Conservation (phyloP, 208 protist species). For the Wallacemonas sp. region DNA sequence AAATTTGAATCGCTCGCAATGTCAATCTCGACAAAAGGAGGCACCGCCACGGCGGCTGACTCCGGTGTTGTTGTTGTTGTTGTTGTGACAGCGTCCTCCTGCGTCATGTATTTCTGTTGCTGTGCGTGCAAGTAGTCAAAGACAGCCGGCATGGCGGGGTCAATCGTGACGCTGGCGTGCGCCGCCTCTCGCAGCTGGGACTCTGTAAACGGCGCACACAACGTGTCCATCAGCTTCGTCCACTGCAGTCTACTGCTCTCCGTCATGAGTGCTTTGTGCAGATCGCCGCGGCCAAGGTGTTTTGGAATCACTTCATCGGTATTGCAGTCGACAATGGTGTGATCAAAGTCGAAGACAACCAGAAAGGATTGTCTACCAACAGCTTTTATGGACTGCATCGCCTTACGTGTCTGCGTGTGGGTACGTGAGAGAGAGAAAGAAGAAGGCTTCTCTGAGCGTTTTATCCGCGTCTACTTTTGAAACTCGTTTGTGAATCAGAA, state of each 20-base stretch:
- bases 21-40: slow-evolving; percentile 62
- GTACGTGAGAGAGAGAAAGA: too few relatives aligned
- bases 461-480: too few relatives aligned
- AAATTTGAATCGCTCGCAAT: slow-evolving; percentile 84
- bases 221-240: slow-evolving; percentile 75
- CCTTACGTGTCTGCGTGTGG: not conserved
- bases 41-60: slow-evolving; percentile 5
- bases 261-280: slow-evolving; percentile 32
- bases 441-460: too few relatives aligned
- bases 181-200: slow-evolving; percentile 52
- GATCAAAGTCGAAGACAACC: slow-evolving; percentile 90
- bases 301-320: slow-evolving; percentile 77
- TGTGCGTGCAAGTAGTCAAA: slow-evolving; percentile 62
- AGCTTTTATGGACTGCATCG: slow-evolving; percentile 21
- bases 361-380: slow-evolving; percentile 83
- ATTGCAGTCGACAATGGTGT: slow-evolving; percentile 88
- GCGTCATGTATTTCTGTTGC: slow-evolving; percentile 23
- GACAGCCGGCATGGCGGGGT: slow-evolving; percentile 61
- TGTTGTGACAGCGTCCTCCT: slow-evolving; percentile 1
- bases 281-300: slow-evolving; percentile 43
- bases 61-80: not conserved
- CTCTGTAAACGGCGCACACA: slow-evolving; percentile 59
- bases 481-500: too few relatives aligned
- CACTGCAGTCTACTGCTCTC: slow-evolving; percentile 52
- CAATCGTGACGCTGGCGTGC: slow-evolving; percentile 48